Evolutionary conservation across 495 filamentous ascomycete species (phyloP).

Genomic region (Parachaetomium inaequale): DNA sequence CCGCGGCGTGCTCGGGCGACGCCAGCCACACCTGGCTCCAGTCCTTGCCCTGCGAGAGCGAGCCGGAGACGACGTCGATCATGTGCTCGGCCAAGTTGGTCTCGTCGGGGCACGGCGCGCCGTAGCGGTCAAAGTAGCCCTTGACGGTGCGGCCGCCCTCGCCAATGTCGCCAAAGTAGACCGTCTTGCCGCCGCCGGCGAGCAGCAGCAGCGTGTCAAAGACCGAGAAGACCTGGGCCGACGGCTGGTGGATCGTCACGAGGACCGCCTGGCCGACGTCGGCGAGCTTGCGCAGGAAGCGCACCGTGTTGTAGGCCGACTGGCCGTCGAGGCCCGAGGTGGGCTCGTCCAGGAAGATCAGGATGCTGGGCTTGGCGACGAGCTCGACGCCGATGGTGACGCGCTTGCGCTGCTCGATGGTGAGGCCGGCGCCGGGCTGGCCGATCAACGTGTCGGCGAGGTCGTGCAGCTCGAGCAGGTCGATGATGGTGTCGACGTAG

Average conservation of each 20-base stretch:
- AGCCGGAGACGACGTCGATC: conserved; percentile 74
- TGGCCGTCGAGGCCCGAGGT: conserved; percentile 86
- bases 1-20: conserved; percentile 58
- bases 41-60: conserved; percentile 54
- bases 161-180: conserved; percentile 62
- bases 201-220: conserved; percentile 71
- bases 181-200: conserved; percentile 60
- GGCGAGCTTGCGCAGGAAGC: conserved; percentile 79
- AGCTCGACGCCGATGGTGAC: conserved; percentile 93
- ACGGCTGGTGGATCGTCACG: conserved; percentile 77
- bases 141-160: conserved; percentile 38
- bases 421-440: conserved; percentile 63
- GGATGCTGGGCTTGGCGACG: conserved; percentile 74
- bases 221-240: conserved; percentile 64
- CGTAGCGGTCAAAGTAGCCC: conserved; percentile 57
- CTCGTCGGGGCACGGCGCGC: conserved; percentile 59
- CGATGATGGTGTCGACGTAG: conserved; percentile 85
- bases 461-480: conserved; percentile 77
- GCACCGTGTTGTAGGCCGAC: conserved; percentile 73
- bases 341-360: conserved; percentile 77
- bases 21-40: conserved; percentile 76
- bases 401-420: conserved; percentile 53
- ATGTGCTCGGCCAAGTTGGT: conserved; percentile 81
- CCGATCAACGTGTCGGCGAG: conserved; percentile 79
- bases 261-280: conserved; percentile 67